Evolutionary conservation across 331 rosid genomes (phyloP).

Genomic region (Arachis monticola): DNA sequence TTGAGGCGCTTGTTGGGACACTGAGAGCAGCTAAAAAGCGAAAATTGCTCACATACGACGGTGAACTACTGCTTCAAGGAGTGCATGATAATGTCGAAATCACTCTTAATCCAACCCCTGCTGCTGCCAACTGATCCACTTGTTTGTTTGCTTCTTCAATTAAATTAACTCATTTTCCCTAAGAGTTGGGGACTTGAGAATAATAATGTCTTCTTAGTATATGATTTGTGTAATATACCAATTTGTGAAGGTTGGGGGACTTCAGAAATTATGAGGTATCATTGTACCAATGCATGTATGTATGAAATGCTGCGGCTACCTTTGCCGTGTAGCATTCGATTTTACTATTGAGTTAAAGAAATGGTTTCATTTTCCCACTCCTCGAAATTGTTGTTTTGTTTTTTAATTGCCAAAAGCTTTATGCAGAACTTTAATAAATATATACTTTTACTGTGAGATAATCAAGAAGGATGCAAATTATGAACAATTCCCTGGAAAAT

Average conservation of each 20-base stretch:
- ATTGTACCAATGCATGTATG: neutral
- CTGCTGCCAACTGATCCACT: slow-evolving; percentile 39
- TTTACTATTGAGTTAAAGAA: neutral
- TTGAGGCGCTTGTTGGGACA: slow-evolving; percentile 94
- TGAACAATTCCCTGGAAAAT: neutral
- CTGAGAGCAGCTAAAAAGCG: slow-evolving; percentile 87
- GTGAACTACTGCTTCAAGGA: slow-evolving; percentile 92
- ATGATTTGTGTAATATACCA: slow-evolving; percentile 5
- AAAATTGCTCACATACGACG: slow-evolving; percentile 67
- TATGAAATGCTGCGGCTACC: neutral
- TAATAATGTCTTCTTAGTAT: neutral
- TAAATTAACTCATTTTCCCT: neutral
- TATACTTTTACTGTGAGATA: neutral
- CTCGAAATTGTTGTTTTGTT: neutral
- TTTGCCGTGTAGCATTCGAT: neutral
- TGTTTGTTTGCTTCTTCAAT: slow-evolving; percentile 13
- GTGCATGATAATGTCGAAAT: slow-evolving; percentile 94
- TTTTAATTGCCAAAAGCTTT: neutral
- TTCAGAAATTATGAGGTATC: slow-evolving; percentile 2
- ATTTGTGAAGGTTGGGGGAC: neutral
- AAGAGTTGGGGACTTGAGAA: neutral
- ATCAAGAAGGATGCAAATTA: neutral
- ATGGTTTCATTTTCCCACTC: neutral
- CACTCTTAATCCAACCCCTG: slow-evolving; percentile 59
- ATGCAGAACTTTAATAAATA: neutral